A percentile compares a stretch with the other conserved stretches of the same genome.
Conservation (phyloP, 495 filamentous ascomycete species). For the Trichoderma reesei region DNA sequence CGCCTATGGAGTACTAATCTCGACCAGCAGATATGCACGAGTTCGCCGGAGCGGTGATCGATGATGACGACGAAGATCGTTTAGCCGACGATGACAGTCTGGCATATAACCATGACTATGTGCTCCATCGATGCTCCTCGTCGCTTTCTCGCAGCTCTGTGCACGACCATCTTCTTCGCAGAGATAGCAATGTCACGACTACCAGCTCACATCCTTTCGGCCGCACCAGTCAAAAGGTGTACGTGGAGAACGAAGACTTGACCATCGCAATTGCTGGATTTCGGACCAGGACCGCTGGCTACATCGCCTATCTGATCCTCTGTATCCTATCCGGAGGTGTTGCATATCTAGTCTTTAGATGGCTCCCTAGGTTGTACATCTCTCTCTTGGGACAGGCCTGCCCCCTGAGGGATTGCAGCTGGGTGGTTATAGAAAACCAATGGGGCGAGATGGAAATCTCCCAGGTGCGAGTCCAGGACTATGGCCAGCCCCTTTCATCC, state of each 20-base stretch:
- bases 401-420: constrained; percentile 62
- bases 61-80: constrained; percentile 25
- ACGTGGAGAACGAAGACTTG: constrained; percentile 86
- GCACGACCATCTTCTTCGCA: constrained; percentile 62
- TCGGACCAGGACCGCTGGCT: constrained; percentile 59
- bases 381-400: constrained; percentile 58
- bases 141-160: constrained; percentile 46
- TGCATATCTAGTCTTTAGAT: constrained; percentile 74
- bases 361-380: constrained; percentile 83
- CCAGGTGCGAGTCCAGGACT: constrained; percentile 51
- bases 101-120: constrained; percentile 27
- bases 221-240: constrained; percentile 73
- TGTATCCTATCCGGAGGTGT: constrained; percentile 66
- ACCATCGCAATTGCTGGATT: constrained; percentile 90
- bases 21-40: constrained; percentile 24
- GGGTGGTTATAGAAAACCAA: constrained; percentile 95
- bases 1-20: neutral
- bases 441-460: constrained; percentile 84
- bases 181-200: constrained; percentile 50
- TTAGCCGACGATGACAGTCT: constrained; percentile 34
- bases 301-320: constrained; percentile 54
- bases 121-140: constrained; percentile 32
- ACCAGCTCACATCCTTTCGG: constrained; percentile 48
- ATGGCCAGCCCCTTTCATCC: constrained; percentile 74
- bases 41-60: constrained; percentile 16